Base-by-base conservation (phyloP, 768 basidiomycete genomes). In the Boletus rubropictus region DNA sequence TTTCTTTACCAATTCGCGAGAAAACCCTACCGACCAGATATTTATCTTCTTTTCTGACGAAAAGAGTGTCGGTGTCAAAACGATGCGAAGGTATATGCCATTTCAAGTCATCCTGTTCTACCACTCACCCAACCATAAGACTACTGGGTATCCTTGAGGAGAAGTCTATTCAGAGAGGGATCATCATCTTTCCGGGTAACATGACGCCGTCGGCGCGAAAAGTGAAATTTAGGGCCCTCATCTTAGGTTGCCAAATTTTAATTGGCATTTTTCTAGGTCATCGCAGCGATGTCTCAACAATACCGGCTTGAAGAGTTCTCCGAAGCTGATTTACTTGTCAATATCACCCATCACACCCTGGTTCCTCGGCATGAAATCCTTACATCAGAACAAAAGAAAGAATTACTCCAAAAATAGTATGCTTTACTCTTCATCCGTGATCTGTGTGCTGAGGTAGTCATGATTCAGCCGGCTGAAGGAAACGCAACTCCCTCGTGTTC, bases 171-270 rank as follows among this genome's bases (percentile, higher is more conserved):
- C 80, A 84, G 59, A 79, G 86, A 55, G 96, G 95, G 6, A 84
- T 99, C 61, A 89, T 99, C 55, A 89, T 99, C 52, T 98, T 93
- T 70, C 85, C 92, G 7, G 89, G 88, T 39, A 92, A 84, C 58
- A 94, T 99, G 89, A 97, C 96, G 9, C 89, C 95, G 8, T 90
- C 93, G 7, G 96, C 96, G 11, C 82, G 89, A 63, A 98, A 97
- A 73, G 95, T 90, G 53, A 58, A 72, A 56, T 39, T 14, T 34
- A 11, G 25, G 12, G 14, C 33, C 4, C n/a, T 42, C 10, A 5
- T 10, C 9, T 28, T 21, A 6, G 12, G 14, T 31, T 17, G 7
- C 29, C 8, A 20, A 7, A 25, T 6, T 17, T 27, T 31, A 47
- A 14, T n/a, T 39, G 31, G 45, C 29, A 53, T 39, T 32, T 52